Evolutionary conservation across 441 rosid species (phyloP).

Genomic region (Eutrema salsugineum): DNA sequence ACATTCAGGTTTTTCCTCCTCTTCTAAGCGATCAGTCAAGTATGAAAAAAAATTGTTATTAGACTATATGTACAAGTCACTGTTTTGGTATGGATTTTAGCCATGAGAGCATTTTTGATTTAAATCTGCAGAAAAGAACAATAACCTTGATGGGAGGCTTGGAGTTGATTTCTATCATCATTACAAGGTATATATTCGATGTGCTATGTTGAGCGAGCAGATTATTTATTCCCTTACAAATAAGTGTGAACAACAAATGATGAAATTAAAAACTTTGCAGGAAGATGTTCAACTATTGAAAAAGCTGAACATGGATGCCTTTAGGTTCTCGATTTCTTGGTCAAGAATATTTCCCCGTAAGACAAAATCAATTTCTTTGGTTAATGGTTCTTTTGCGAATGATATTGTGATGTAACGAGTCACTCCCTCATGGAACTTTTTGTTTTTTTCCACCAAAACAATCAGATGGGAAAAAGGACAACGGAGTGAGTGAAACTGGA

Average conservation of each 20-base stretch:
- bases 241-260: neutral
- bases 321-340: constrained; percentile 37
- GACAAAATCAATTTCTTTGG: neutral
- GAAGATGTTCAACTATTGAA: constrained; percentile 35
- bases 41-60: neutral
- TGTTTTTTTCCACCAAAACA: neutral
- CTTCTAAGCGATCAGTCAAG: neutral
- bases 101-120: neutral
- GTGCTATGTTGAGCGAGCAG: neutral
- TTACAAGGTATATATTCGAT: constrained; percentile 25
- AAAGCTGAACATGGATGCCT: constrained; percentile 33
- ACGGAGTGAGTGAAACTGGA: constrained; percentile 41
- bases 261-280: constrained; percentile 2
- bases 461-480: constrained; percentile 42
- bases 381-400: neutral
- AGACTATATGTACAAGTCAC: too few relatives aligned
- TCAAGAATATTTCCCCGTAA: constrained; percentile 36
- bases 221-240: neutral
- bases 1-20: constrained; percentile 41
- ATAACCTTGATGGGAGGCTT: constrained; percentile 28
- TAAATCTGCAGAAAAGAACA: constrained; percentile 28
- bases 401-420: neutral
- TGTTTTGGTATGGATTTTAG: too few relatives aligned
- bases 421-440: neutral
- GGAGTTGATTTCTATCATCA: constrained; percentile 36